These are phyloP conservation scores for Pugionium cornutum DNA, from an alignment of 345 rosid species.

Conservation along the genomic window DNA sequence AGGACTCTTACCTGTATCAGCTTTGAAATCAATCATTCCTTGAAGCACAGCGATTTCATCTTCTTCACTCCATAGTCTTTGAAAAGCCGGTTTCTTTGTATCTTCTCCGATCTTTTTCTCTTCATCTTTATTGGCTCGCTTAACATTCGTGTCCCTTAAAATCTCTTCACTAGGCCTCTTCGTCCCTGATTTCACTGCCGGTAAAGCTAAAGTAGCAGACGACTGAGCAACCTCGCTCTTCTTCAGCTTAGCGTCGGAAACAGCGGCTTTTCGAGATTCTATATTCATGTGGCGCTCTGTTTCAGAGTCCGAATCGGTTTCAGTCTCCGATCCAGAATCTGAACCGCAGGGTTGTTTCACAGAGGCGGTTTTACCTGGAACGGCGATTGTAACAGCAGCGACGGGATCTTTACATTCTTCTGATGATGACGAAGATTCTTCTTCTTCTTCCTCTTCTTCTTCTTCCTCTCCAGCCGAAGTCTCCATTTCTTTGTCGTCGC, in stretches of 20 bases:
- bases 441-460: too few relatives aligned
- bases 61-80: too few relatives aligned
- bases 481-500: conserved; percentile 43
- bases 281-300: conserved; percentile 31
- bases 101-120: conserved; percentile 21
- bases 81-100: conserved; percentile 31
- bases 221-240: background rate
- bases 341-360: conserved; percentile 17
- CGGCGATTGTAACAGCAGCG: background rate
- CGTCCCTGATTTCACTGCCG: conserved; percentile 27
- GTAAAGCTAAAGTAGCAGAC: conserved; percentile 1
- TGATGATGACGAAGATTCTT: too few relatives aligned
- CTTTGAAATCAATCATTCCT: too few relatives aligned
- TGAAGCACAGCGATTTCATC: too few relatives aligned
- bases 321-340: too few relatives aligned
- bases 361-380: background rate
- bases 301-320: conserved; percentile 45
- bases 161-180: conserved; percentile 36
- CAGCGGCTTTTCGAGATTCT: conserved; percentile 30
- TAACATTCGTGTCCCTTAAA: conserved; percentile 8
- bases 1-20: too few relatives aligned
- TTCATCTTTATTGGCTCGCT: conserved; percentile 29
- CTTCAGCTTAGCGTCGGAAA: conserved; percentile 10
- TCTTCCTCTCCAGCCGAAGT: too few relatives aligned
- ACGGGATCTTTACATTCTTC: background rate